Evolutionary conservation across 768 basidiomycete genomes (phyloP), one percentile per base, ranked within the genome.

Genomic region (Pulveroboletus sp.): DNA sequence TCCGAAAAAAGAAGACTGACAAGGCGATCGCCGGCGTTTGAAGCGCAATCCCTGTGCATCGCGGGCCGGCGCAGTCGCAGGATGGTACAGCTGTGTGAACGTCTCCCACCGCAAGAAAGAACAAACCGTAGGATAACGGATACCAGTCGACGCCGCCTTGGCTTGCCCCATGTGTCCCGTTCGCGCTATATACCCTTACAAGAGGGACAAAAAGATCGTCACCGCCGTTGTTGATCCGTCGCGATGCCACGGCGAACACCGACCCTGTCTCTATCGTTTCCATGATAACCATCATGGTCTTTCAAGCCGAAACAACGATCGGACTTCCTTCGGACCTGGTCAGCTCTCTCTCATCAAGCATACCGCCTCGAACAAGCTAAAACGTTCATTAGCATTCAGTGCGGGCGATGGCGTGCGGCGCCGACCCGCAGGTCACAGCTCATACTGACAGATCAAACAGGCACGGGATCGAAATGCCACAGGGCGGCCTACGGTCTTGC

Each of bases 261-360:
- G 9, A 27, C 17, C n/a, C n/a, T n/a, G n/a, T n/a, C n/a, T n/a
- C n/a, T n/a, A n/a, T 13, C 29, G 44, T 60, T 47, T 46, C 51
- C 54, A 57, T 42, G 43, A 17, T 37, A 34, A 41, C 34, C 38
- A 32, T 50, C 43, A 29, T 27, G 3, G 31, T 32, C 17, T 9
- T 19, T 20, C 11, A 30, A 31, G 27, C 17, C 12, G 29, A 19
- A 37, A 41, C 43, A 37, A 31, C 11, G 22, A 42, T 44, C 36
- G 30, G 10, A 27, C 24, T 16, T 22, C 16, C 17, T 31, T 20
- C 20, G 11, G 20, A 43, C 34, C 19, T 41, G 24, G 3, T 29
- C n/a, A n/a, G n/a, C n/a, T n/a, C n/a, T n/a, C n/a, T n/a, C n/a
- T n/a, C n/a, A n/a, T n/a, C n/a, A n/a, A n/a, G n/a, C n/a, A n/a